Base-by-base conservation (phyloP, 345 rosid genomes). In the Zanthoxylum bungeanum region DNA sequence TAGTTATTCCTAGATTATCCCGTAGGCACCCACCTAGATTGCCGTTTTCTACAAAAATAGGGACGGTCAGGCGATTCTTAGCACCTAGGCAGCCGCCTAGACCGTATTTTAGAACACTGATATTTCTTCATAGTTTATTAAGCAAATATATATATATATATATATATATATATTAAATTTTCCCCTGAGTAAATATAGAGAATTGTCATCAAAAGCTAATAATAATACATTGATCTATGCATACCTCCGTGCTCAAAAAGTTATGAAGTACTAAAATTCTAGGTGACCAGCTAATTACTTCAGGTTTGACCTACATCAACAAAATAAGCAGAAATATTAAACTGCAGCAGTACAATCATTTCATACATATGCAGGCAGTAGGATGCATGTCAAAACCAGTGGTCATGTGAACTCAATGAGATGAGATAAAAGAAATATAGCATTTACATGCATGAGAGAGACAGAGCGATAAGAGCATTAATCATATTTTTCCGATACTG, bases 211-310 rank as follows among this genome's bases (percentile, higher is more conserved):
- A 17, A 22, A 21, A 58, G 37, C 22, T 42, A 24, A 53, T 51
- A 66, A 40, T 40, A 51, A 62, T 33, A 7, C 12, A 31, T 49
- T 52, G 37, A 64, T 9, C 62, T 49, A 71, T n/a, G 27, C 68
- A 75, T 90, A 94, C 98, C 98, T 94, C 92, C n/a, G 51, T 52
- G 80, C 98, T 94, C 68, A 94, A 87, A 78, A 94, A 94, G 79
- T 87, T 85, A 64, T 94, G 98, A 19, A 94, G 84, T 31, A 94
- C 81, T 36, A 92, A 85, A 53, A 94, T 90, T 66, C 98, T 87
- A 14, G 98, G 98, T 0, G 91, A 86, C 98, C 97, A 94, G 81
- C 92, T 94, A 63, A 92, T 70, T 34, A 94, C 80, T 87, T 92
- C 97, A 59, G 97, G 98, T 86, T 89, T 89, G 73, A 94, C 97